A percentile compares a stretch with the other conserved stretches of the same genome.
Conservation (phyloP, 2,329 filamentous ascomycete genomes). For the Penicillium sp. region DNA sequence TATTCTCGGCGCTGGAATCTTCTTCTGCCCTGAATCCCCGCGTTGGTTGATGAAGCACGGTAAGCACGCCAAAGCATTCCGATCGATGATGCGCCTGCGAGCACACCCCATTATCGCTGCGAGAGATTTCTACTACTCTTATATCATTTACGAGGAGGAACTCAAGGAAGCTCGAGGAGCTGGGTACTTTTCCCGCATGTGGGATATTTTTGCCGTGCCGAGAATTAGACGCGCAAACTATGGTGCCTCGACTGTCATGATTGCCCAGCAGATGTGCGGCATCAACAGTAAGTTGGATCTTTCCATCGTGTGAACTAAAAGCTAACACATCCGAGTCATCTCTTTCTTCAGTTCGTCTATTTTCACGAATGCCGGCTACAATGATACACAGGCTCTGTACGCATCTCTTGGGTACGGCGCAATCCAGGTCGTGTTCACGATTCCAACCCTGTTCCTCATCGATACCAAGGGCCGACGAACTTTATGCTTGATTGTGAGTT, state of each 20-base stretch:
- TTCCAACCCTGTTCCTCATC: conserved; percentile 66
- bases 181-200: conserved; percentile 59
- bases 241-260: conserved; percentile 79
- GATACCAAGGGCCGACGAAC: conserved; percentile 67
- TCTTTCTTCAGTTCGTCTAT: conserved; percentile 72
- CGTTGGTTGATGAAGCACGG: conserved; percentile 34
- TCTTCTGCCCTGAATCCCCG: conserved; percentile 34
- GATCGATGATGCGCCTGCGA: conserved; percentile 26
- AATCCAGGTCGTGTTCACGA: conserved; percentile 65
- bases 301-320: not conserved
- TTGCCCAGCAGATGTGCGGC: conserved; percentile 71
- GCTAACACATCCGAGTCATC: conserved; percentile 46
- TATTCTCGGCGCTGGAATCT: conserved; percentile 48
- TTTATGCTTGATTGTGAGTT: conserved; percentile 40
- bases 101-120: conserved; percentile 50
- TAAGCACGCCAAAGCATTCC: conserved; percentile 17
- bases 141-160: conserved; percentile 52
- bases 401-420: conserved; percentile 62
- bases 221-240: conserved; percentile 65
- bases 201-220: conserved; percentile 52
- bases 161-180: conserved; percentile 33
- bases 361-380: conserved; percentile 59
- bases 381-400: conserved; percentile 53
- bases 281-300: conserved; percentile 31
- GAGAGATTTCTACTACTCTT: conserved; percentile 65